These are phyloP conservation scores for Amanita subjunquillea DNA, from an alignment of 768 basidiomycete species.

Conservation along the genomic window DNA sequence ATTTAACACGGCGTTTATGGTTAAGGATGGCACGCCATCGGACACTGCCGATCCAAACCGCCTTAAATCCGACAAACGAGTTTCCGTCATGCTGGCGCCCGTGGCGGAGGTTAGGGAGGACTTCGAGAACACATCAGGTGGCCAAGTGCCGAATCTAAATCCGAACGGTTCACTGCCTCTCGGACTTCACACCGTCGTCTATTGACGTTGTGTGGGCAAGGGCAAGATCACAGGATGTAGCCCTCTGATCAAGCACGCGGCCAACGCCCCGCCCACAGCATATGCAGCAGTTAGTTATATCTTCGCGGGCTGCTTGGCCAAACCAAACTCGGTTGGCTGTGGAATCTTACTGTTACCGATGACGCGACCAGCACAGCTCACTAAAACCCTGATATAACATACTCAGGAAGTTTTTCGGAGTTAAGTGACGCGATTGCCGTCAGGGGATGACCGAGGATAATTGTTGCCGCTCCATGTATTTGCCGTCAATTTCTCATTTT, in stretches of 20 bases:
- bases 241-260: constrained; percentile 1
- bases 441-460: neutral
- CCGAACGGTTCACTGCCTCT: neutral
- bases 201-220: neutral
- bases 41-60: neutral
- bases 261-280: neutral
- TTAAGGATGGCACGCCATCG: neutral
- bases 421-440: constrained; percentile 2
- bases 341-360: neutral
- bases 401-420: neutral
- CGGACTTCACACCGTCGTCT: neutral
- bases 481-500: neutral
- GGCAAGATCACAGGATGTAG: neutral
- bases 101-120: neutral
- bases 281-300: neutral
- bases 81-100: neutral
- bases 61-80: constrained; percentile 2
- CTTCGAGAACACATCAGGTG: neutral
- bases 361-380: neutral
- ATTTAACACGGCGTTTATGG: neutral
- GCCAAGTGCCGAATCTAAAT: neutral
- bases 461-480: neutral
- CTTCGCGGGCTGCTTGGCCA: neutral
- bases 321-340: neutral
- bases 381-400: neutral